These are phyloP conservation scores for Macadamia tetraphylla DNA, from an alignment of 164 flowering plant genomes.

Conservation along the genomic window DNA sequence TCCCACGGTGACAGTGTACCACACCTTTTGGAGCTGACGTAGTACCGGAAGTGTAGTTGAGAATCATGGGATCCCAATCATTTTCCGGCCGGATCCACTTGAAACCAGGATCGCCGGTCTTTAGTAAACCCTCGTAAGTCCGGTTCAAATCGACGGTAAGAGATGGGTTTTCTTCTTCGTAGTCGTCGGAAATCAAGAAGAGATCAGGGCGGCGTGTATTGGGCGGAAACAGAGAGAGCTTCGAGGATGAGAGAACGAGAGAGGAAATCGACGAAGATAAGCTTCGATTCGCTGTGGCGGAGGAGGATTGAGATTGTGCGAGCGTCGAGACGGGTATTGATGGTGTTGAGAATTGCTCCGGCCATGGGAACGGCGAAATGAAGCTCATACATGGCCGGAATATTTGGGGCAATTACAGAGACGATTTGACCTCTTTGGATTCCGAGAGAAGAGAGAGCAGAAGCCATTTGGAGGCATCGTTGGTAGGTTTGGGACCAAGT, in stretches of 20 bases:
- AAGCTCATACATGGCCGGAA: conserved; percentile 39
- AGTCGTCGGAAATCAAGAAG: conserved; percentile 24
- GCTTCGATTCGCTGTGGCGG: conserved; percentile 26
- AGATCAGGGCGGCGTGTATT: conserved; percentile 14
- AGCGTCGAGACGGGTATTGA: conserved; percentile 38
- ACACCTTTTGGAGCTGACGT: conserved; percentile 56
- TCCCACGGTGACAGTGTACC: conserved; percentile 47
- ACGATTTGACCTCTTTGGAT: conserved; percentile 26
- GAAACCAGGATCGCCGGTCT: conserved; percentile 33
- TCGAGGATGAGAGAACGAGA: conserved; percentile 18
- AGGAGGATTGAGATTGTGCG: conserved; percentile 30
- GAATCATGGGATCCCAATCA: conserved; percentile 43
- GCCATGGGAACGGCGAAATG: conserved; percentile 39
- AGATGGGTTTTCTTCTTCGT: not conserved
- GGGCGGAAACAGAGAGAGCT: conserved; percentile 25
- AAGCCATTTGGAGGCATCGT: conserved; percentile 31
- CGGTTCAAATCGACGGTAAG: not conserved
- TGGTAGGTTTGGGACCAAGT: conserved; percentile 31
- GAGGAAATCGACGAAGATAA: conserved; percentile 24
- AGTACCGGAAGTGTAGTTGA: conserved; percentile 59
- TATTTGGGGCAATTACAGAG: conserved; percentile 34
- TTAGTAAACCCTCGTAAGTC: conserved; percentile 31
- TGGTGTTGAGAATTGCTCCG: conserved; percentile 31
- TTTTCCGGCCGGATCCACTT: conserved; percentile 31
- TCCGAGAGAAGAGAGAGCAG: conserved; percentile 24